phyloP scores from a whole-genome alignment of 2,329 filamentous ascomycete genomes.

The Fusarium scirpi region DNA sequence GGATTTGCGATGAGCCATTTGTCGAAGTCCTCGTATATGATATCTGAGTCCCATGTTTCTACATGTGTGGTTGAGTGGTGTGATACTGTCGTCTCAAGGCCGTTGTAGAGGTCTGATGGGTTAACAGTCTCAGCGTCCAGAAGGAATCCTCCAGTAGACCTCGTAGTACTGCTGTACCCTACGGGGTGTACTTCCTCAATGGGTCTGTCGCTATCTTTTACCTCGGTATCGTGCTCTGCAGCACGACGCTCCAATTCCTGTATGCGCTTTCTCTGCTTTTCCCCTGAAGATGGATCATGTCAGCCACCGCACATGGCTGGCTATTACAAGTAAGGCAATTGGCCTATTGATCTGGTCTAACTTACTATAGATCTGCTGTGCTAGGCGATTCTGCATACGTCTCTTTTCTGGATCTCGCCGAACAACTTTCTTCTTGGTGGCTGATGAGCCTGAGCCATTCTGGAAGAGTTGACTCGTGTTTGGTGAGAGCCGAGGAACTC shows the following conservation, averaged over 20 bases:
- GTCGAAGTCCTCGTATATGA: conserved; percentile 26
- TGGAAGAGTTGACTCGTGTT: background rate
- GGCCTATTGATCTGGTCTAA: conserved; percentile 3
- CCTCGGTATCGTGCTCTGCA: conserved; percentile 4
- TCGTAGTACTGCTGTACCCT: background rate
- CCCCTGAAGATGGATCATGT: conserved; percentile 45
- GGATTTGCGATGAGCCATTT: conserved; percentile 30
- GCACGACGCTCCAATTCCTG: conserved; percentile 46
- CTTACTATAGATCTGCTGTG: conserved; percentile 67
- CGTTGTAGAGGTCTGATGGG: conserved; percentile 30
- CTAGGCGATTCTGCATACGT: conserved; percentile 46
- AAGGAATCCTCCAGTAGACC: background rate
- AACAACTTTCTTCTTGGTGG: conserved; percentile 26
- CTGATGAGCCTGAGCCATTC: conserved; percentile 6
- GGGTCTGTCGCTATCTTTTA: background rate
- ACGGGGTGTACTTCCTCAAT: background rate
- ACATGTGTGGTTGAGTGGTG: conserved; percentile 9
- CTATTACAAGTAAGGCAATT: background rate
- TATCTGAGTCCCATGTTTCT: conserved; percentile 2
- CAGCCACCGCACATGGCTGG: conserved; percentile 27
- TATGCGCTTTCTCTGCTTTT: conserved; percentile 47
- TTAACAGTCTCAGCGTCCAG: conserved; percentile 31
- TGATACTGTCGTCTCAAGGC: conserved; percentile 5
- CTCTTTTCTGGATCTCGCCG: conserved; percentile 46
- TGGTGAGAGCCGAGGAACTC: background rate